These are phyloP conservation scores for Colletotrichum graminicola DNA, from an alignment of 2,329 filamentous ascomycete species.

Conservation along the genomic window DNA sequence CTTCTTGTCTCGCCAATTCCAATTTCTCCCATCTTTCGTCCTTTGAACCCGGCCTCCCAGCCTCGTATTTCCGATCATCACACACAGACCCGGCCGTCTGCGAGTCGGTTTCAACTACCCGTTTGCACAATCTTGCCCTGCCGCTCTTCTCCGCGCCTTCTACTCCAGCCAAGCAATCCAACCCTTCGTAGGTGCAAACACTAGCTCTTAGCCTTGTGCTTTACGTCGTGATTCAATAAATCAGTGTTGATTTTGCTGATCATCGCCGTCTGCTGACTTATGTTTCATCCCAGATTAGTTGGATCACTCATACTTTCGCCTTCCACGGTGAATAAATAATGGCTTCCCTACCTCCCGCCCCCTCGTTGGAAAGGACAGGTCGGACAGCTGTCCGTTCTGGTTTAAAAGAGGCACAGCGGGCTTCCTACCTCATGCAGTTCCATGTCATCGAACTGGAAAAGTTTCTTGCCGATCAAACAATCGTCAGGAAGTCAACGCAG, in stretches of 20 bases:
- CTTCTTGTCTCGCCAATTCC: not conserved
- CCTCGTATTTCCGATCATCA: not conserved
- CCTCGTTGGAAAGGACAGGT: not conserved
- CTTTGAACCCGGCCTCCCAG: too few species aligned
- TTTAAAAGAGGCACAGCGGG: not conserved
- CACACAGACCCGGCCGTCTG: not conserved
- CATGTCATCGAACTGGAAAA: not conserved
- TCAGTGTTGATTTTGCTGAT: not conserved
- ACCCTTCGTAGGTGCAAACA: not conserved
- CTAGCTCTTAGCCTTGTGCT: not conserved
- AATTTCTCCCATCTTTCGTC: not conserved
- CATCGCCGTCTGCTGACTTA: not conserved
- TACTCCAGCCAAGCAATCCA: too few species aligned
- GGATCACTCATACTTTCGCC: too few species aligned
- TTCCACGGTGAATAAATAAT: not conserved
- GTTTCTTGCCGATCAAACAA: not conserved
- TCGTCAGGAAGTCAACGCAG: too few species aligned
- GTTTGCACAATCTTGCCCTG: not conserved
- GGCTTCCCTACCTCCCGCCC: not conserved
- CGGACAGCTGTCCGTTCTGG: not conserved
- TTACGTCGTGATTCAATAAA: not conserved
- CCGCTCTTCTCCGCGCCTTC: fast-evolving
- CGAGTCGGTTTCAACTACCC: not conserved
- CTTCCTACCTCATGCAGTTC: not conserved
- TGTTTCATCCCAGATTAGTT: not conserved